Conservation (phyloP, 306 rosid genomes). For the Phaseolus lunatus region DNA sequence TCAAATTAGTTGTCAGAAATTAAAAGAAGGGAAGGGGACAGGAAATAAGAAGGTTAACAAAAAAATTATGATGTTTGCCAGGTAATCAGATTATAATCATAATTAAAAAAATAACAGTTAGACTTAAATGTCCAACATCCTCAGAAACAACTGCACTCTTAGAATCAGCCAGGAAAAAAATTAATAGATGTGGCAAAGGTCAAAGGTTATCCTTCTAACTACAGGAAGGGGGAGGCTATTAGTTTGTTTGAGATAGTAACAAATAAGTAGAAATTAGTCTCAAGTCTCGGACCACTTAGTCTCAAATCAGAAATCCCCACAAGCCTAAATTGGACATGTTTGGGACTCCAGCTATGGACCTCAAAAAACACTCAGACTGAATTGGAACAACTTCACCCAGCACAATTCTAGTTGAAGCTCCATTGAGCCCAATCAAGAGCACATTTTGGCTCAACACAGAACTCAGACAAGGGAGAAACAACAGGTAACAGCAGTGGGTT, state of each 20-base stretch:
- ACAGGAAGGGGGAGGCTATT: background rate
- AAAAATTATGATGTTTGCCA: background rate
- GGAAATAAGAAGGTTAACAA: background rate
- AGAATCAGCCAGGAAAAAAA: constrained; percentile 34
- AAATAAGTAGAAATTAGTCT: background rate
- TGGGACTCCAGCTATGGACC: background rate
- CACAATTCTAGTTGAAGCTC: background rate
- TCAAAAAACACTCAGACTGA: background rate
- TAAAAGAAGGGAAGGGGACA: background rate
- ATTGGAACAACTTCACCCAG: background rate
- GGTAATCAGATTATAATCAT: background rate
- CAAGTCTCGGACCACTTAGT: background rate
- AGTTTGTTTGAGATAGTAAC: background rate
- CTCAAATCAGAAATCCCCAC: background rate
- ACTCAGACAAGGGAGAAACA: background rate
- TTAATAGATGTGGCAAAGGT: background rate
- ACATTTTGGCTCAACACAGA: background rate
- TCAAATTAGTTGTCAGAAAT: constrained; percentile 41
- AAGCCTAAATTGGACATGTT: background rate
- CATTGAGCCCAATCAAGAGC: background rate
- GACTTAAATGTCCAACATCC: constrained; percentile 1
- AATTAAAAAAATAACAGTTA: background rate
- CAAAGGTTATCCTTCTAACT: background rate
- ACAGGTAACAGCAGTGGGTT: background rate
- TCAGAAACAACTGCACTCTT: background rate